Conservation (phyloP, 257 asterid species). For the Jasminum sambac region DNA sequence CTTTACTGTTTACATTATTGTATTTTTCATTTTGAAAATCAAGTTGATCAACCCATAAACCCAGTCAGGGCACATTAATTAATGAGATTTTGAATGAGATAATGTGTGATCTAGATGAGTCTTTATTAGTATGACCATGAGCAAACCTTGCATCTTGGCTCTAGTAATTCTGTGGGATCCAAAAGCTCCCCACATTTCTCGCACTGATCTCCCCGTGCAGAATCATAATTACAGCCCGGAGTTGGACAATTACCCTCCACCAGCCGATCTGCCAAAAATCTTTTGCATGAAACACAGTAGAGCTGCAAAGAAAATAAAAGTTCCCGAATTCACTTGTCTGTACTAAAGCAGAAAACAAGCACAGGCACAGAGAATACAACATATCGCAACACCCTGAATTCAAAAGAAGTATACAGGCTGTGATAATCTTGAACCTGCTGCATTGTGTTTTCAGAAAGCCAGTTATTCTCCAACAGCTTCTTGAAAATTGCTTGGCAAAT, state of each 20-base stretch:
- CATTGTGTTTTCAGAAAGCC: conserved; percentile 79
- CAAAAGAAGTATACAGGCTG: not conserved
- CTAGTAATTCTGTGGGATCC: conserved; percentile 81
- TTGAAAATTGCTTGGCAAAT: conserved; percentile 83
- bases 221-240: conserved; percentile 73
- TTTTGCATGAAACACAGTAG: conserved; percentile 66
- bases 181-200: conserved; percentile 84
- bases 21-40: not conserved
- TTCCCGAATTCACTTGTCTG: conserved; percentile 6
- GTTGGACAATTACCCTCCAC: conserved; percentile 90
- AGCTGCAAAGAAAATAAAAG: conserved; percentile 45
- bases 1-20: not conserved
- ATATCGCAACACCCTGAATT: conserved; percentile 6
- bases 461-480: conserved; percentile 63
- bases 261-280: conserved; percentile 86
- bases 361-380: not conserved
- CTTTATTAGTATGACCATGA: conserved; percentile 1
- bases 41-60: not conserved
- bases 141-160: conserved; percentile 89
- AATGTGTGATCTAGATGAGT: not conserved
- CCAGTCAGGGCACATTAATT: not conserved
- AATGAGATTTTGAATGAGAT: not conserved
- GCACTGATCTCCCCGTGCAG: conserved; percentile 97
- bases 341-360: conserved; percentile 5
- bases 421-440: conserved; percentile 58